phyloP scores from a whole-genome alignment of 2,329 filamentous ascomycete genomes.

The Tympanopsis confertula region DNA sequence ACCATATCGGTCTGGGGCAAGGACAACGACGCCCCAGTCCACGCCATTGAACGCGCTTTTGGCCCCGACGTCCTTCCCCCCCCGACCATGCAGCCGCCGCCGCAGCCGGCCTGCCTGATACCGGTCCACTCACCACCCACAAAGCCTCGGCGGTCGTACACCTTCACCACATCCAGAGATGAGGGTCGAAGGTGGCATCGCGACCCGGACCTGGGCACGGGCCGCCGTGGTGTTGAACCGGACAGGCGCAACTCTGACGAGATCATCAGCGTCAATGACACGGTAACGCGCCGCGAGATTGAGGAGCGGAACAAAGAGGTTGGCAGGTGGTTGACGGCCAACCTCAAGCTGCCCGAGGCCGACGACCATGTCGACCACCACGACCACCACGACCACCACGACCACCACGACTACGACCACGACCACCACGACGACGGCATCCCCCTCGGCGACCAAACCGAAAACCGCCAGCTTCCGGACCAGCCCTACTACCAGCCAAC shows the following conservation, averaged over 20 bases:
- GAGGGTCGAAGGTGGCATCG: slow-evolving; percentile 25
- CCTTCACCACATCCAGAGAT: slow-evolving; percentile 20
- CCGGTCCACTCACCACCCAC: slow-evolving; percentile 14
- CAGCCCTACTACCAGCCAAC: slow-evolving; percentile 34
- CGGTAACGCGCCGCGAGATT: slow-evolving; percentile 24
- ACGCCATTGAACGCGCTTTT: slow-evolving; percentile 26
- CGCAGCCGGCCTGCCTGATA: slow-evolving; percentile 27
- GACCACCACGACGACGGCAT: slow-evolving; percentile 28
- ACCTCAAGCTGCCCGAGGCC: slow-evolving; percentile 13
- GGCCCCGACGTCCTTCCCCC: slow-evolving; percentile 18
- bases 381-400: slow-evolving; percentile 29
- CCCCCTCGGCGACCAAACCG: slow-evolving; percentile 30
- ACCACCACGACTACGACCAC: slow-evolving; percentile 24
- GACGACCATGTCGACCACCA: slow-evolving; percentile 16
- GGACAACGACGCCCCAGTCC: slow-evolving; percentile 20
- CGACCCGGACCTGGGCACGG: slow-evolving; percentile 19
- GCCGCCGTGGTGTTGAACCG: slow-evolving; percentile 35
- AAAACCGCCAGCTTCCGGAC: slow-evolving; percentile 34
- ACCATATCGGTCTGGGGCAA: slow-evolving; percentile 44
- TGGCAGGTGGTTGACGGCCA: slow-evolving; percentile 32
- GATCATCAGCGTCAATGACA: slow-evolving; percentile 35
- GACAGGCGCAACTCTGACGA: slow-evolving; percentile 28
- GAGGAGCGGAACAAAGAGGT: slow-evolving; percentile 37
- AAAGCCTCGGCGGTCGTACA: slow-evolving; percentile 9
- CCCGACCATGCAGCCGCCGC: slow-evolving; percentile 16